Evolutionary conservation across 306 rosid genomes (phyloP), one percentile per base, ranked within the genome.

Genomic region (Macrotyloma uniflorum): DNA sequence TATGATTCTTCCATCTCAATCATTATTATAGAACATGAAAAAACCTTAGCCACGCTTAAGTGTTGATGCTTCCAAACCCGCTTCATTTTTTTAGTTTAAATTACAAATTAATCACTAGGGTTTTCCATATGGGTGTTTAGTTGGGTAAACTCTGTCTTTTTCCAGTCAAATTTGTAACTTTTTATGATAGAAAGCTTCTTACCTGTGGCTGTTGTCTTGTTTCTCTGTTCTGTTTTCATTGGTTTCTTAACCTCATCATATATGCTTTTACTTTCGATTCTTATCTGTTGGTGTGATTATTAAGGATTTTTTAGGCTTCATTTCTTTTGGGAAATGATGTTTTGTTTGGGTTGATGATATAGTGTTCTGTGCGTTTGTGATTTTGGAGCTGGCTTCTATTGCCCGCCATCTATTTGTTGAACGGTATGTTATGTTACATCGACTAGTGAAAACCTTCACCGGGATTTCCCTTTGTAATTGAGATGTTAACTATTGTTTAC

Each of bases 381-480:
- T 46, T 12, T 78, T 58, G 20, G 6, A 54, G 68, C 46, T 80
- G 61, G 63, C 54, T 30, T 15, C 14, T 70, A 30, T 24, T 66
- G 80, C 79, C 67, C 5, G 59, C 82, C 70, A 75, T 43, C 32
- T 86, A 54, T 72, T 80, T 15, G 72, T 59, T 30, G 22, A 59
- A 59, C 0, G 8, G 42, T 28, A 59, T 59, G 40, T 59, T 28
- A 59, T 59, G 40, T 59, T 14, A 2, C 8, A 20, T 53, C 24
- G 19, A 20, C 42, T 5, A 35, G 4, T 66, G 28, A 64, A 11
- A 64, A 10, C 16, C 49, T 36, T 18, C 49, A 35, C 28, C 47
- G 4, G 10, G 47, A 66, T 66, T 36, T 8, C 26, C 10, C 70
- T 30, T 33, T 15, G 38, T n/a, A 13, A 33, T 33, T 33, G 30